Base-by-base conservation (phyloP, 179 eudicot genomes). In the Spergularia azorica region DNA sequence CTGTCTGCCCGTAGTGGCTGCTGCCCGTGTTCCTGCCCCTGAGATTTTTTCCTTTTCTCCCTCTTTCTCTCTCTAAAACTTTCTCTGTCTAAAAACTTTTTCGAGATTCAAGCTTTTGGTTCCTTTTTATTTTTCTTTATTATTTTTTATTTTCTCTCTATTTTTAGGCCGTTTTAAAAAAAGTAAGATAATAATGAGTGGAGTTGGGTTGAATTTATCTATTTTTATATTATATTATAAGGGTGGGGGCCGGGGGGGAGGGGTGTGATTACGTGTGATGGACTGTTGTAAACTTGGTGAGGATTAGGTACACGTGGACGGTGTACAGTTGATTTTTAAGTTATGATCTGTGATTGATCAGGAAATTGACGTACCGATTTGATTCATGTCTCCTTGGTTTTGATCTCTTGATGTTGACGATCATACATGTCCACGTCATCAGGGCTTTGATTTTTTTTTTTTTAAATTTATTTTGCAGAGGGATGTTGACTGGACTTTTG, bases 101-200 rank as follows among this genome's bases (percentile, higher is more conserved):
- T 67, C 0, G 67, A 41, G 73, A 46, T 67, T 41, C 21, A 58
- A 58, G 69, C 32, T 38, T 5, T 55, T 43, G 18, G 39, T 36
- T 56, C 21, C 48, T 21, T 50, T 68, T 72, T 43, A 15, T 5
- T 6, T 43, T 67, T 56, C 2, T 50, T 67, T 43, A 38, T n/a
- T n/a, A n/a, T n/a, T n/a, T 55, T 66, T 62, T 76, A 72, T 58
- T 7, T 58, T 3, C n/a, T 13, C 72, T 76, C 39, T 16, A 74
- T 32, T 51, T 74, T 63, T 63, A 70, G 52, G 70, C 61, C 70
- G 70, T 16, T 70, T 32, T 9, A 4, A 1, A 26, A 63, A 63
- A 14, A 15, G 54, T 26, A 26, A 51, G 21, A 2, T 54, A 21
- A 21, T 3, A 20, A 14, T 20, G 39, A 62, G 38, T 62, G 65